These are phyloP conservation scores for Diplodia intermedia DNA, from an alignment of 2,329 filamentous ascomycete genomes.

Conservation along the genomic window DNA sequence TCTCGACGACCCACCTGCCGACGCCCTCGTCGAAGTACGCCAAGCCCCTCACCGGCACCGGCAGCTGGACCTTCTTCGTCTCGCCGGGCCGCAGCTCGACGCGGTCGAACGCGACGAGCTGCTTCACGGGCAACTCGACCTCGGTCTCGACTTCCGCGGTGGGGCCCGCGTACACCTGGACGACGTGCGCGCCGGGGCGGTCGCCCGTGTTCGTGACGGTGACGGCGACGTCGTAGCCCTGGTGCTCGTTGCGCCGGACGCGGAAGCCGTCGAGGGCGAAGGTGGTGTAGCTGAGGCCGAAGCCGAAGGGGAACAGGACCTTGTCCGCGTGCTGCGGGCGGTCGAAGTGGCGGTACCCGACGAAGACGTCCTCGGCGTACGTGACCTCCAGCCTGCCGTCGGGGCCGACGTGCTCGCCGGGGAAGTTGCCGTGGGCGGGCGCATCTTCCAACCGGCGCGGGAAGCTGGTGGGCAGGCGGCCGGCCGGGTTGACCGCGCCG, in stretches of 20 bases:
- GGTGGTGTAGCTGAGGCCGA: slow-evolving; percentile 79
- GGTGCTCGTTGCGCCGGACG: slow-evolving; percentile 49
- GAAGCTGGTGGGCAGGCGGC: slow-evolving; percentile 76
- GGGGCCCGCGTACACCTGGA: slow-evolving; percentile 67
- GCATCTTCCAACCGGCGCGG: slow-evolving; percentile 67
- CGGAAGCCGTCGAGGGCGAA: slow-evolving; percentile 68
- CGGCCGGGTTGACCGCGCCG: slow-evolving; percentile 75
- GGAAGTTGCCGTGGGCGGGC: slow-evolving; percentile 74
- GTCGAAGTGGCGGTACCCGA: slow-evolving; percentile 79
- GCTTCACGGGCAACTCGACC: slow-evolving; percentile 70
- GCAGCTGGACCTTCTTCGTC: slow-evolving; percentile 44
- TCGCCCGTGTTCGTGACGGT: slow-evolving; percentile 63
- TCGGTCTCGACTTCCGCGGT: slow-evolving; percentile 61
- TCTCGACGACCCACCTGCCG: slow-evolving; percentile 69
- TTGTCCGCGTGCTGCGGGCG: slow-evolving; percentile 50
- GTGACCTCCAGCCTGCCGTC: slow-evolving; percentile 64
- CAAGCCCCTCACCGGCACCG: slow-evolving; percentile 55
- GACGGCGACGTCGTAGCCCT: slow-evolving; percentile 33
- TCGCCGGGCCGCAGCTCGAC: slow-evolving; percentile 47
- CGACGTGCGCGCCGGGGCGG: slow-evolving; percentile 66
- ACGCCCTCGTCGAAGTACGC: slow-evolving; percentile 69
- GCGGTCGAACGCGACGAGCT: slow-evolving; percentile 70
- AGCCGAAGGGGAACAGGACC: slow-evolving; percentile 76
- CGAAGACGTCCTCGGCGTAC: slow-evolving; percentile 75
- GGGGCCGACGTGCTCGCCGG: slow-evolving; percentile 61